phyloP scores from a whole-genome alignment of 148 eudicot genomes.

The Dysphania ambrosioides region DNA sequence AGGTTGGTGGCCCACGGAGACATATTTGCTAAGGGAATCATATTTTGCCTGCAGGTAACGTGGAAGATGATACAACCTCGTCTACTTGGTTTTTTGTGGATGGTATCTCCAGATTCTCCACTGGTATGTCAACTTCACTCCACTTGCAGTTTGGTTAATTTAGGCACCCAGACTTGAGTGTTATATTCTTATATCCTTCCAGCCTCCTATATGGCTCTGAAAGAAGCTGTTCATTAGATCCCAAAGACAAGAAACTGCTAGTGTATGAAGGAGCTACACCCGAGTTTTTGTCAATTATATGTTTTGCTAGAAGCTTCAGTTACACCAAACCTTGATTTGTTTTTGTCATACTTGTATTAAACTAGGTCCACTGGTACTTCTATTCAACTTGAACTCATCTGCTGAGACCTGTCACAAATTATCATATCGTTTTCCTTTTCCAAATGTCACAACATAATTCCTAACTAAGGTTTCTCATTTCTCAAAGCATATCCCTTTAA shows the following conservation, averaged over 20 bases:
- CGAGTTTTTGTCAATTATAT: neutral
- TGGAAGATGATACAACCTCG: slow-evolving; percentile 40
- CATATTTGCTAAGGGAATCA: neutral
- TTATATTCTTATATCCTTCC: neutral
- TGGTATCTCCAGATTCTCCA: slow-evolving; percentile 45
- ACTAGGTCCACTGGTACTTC: too few relatives aligned
- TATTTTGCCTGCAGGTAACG: slow-evolving; percentile 43
- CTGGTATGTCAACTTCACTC: slow-evolving; percentile 41
- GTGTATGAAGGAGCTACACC: neutral
- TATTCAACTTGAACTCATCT: neutral
- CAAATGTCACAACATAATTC: neutral
- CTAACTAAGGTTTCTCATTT: neutral
- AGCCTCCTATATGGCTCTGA: neutral
- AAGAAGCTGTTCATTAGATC: neutral
- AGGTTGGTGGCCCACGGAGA: neutral
- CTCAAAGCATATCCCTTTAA: neutral
- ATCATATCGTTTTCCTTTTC: neutral
- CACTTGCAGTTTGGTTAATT: neutral
- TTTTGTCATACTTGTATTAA: neutral
- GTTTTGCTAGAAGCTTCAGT: neutral
- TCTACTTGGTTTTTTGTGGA: slow-evolving; percentile 66
- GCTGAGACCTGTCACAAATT: neutral
- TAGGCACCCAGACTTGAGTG: neutral
- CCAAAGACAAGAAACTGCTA: neutral
- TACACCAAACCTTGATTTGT: slow-evolving; percentile 4